Percentiles rank a stretch among this genome's conserved stretches.
These are phyloP conservation scores for Globisporangium cylindrosporum DNA, from an alignment of 352 stramenopile species.

Conservation along the genomic window DNA sequence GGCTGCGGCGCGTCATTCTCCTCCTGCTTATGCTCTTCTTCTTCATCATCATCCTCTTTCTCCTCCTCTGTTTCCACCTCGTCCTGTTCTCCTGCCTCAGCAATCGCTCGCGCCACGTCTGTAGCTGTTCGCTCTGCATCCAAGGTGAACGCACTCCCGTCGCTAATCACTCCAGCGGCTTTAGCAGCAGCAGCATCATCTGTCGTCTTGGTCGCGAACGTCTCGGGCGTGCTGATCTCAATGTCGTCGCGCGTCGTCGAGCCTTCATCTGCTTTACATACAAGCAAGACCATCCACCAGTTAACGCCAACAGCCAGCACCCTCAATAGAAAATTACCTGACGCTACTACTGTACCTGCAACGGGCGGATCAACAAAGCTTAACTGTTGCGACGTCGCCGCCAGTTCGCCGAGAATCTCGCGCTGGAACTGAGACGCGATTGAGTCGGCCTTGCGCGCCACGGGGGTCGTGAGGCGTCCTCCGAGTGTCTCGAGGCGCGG, in stretches of 20 bases:
- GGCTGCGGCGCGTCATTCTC: not conserved
- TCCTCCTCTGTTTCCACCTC: conserved; percentile 10
- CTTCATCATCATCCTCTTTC: conserved; percentile 5
- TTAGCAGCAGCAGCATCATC: not conserved
- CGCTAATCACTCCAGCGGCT: not conserved
- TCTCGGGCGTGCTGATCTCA: conserved; percentile 31
- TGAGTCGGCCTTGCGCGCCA: conserved; percentile 30
- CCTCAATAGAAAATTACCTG: not conserved
- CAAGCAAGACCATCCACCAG: not conserved
- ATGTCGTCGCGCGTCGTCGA: conserved; percentile 19
- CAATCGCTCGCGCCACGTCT: not conserved
- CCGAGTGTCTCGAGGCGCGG: conserved; percentile 16
- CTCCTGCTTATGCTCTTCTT: not conserved
- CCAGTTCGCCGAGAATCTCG: conserved; percentile 46
- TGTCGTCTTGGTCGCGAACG: conserved; percentile 16
- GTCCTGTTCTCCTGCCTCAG: not conserved
- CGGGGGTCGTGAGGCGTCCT: conserved; percentile 29
- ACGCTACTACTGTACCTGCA: not conserved
- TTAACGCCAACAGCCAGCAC: not conserved
- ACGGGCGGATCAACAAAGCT: not conserved
- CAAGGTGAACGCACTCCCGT: not conserved
- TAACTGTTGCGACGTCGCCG: not conserved
- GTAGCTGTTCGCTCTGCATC: conserved; percentile 2
- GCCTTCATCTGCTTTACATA: conserved; percentile 5
- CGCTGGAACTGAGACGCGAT: conserved; percentile 61